Base-by-base conservation (phyloP, 352 stramenopile genomes). In the Phytophthora cactorum region DNA sequence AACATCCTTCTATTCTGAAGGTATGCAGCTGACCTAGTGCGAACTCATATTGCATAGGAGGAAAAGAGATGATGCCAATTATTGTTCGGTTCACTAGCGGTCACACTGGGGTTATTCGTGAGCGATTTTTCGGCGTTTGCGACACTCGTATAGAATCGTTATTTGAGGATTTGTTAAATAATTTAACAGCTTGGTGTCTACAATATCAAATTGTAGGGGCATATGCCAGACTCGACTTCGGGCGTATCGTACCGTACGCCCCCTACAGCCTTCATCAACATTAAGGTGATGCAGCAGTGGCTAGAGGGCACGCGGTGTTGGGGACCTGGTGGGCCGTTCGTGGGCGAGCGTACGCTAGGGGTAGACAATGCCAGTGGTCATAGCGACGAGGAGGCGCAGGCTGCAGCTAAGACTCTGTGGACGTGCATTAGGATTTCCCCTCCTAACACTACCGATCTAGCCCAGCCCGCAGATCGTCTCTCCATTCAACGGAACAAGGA, bases 351-450 rank as follows among this genome's bases (percentile, higher is more conserved):
- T 4, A 15, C 12, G 17, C 17, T 63, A 1, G 55, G 56, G 56
- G 38, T 63, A 31, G 56, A 63, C 27, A 63, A 63, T 29, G 44
- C 44, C 2, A 63, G 56, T 22, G 56, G 43, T 3, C 55, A 54
- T 9, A 8, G 7, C n/a, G 55, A 43, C 2, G 15, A 22, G 10
- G 14, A 45, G 5, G 39, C 17, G 6, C 4, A n/a, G 4, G 39
- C 39, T 22, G 14, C 14, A 25, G 39, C 39, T 0, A 45, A 45
- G 12, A 5, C 5, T 5, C 17, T 45, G 39, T 11, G 39, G 1
- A 45, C 39, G 34, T 22, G 22, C 22, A 22, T 22, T 22, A 22
- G 22, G 22, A 1, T 22, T 22, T 22, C 22, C 22, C 22, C 22
- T 22, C 22, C 34, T 14, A 12, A 39, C 10, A 1, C 34, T 39